phyloP scores from a whole-genome alignment of 768 basidiomycete genomes.

The Saitozyma podzolica region DNA sequence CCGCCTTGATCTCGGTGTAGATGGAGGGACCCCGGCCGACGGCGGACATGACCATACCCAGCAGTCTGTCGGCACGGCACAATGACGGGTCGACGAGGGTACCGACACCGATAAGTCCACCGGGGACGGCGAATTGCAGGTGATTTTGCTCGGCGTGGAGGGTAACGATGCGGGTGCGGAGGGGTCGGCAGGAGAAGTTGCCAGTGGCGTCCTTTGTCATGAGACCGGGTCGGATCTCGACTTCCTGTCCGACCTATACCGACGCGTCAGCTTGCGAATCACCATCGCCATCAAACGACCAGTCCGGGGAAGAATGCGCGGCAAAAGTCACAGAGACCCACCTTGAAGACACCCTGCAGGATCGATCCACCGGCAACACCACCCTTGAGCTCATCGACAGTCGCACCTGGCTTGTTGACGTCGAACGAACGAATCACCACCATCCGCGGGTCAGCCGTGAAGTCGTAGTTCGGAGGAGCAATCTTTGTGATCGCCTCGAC shows the following conservation, averaged over 20 bases:
- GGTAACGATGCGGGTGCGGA: constrained; percentile 86
- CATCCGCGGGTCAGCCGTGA: constrained; percentile 82
- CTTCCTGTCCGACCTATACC: constrained; percentile 72
- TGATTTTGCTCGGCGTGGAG: constrained; percentile 94
- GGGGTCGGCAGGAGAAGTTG: constrained; percentile 86
- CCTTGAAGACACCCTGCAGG: constrained; percentile 80
- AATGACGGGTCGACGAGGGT: constrained; percentile 95
- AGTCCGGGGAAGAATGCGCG: not conserved
- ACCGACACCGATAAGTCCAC: constrained; percentile 96
- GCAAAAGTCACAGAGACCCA: constrained; percentile 19
- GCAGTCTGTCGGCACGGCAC: constrained; percentile 92
- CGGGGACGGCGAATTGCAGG: constrained; percentile 91
- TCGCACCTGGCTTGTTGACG: constrained; percentile 97
- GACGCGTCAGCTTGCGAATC: too few species aligned
- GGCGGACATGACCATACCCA: constrained; percentile 93
- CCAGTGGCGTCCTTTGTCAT: constrained; percentile 92
- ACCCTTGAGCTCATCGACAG: constrained; percentile 94
- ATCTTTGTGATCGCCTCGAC: constrained; percentile 98
- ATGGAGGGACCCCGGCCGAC: constrained; percentile 93
- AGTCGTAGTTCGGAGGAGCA: constrained; percentile 90
- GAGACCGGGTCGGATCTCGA: constrained; percentile 95
- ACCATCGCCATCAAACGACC: not conserved
- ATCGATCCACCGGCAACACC: constrained; percentile 98
- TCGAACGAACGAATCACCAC: constrained; percentile 99
- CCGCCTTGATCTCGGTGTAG: constrained; percentile 63